A percentile compares a stretch with the other conserved stretches of the same genome.
These are phyloP conservation scores for Sphaceloma murrayae DNA, from an alignment of 2,329 filamentous ascomycete genomes.

Conservation along the genomic window DNA sequence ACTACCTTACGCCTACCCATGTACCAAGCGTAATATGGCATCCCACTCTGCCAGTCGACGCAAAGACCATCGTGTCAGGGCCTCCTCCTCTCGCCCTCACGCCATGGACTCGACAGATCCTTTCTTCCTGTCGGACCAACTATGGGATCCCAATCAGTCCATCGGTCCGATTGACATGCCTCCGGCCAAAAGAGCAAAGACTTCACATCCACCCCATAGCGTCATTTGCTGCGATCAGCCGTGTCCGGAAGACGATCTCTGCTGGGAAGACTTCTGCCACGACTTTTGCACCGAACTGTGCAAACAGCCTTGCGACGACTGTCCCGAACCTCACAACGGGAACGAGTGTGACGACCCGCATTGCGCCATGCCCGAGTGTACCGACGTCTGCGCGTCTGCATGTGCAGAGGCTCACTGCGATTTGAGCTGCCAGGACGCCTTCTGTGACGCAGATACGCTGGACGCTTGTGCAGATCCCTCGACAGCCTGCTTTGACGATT, in stretches of 20 bases:
- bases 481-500: slow-evolving; percentile 15
- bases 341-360: slow-evolving; percentile 6
- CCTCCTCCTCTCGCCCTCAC: slow-evolving; percentile 2
- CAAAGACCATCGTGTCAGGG: slow-evolving; percentile 2
- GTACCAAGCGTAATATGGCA: slow-evolving; percentile 3
- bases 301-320: slow-evolving; percentile 9
- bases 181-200: slow-evolving; percentile 13
- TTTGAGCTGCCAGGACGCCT: slow-evolving; percentile 3
- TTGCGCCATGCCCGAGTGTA: slow-evolving; percentile 6
- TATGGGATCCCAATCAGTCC: slow-evolving; percentile 9
- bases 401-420: slow-evolving; percentile 13
- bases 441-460: slow-evolving; percentile 11
- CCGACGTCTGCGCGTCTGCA: slow-evolving; percentile 5
- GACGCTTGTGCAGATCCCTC: slow-evolving; percentile 11
- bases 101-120: slow-evolving; percentile 13
- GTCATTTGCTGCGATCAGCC: slow-evolving; percentile 16
- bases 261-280: slow-evolving; percentile 15
- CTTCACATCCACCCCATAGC: slow-evolving; percentile 3
- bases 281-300: slow-evolving; percentile 12
- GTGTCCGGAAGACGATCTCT: slow-evolving; percentile 14
- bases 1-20: no score
- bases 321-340: slow-evolving; percentile 11
- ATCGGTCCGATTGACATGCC: slow-evolving; percentile 3
- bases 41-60: slow-evolving; percentile 9
- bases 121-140: slow-evolving; percentile 3